Percentiles rank a stretch among this genome's conserved stretches.
These are phyloP conservation scores for Penicillium sclerotigenum DNA, from an alignment of 2,329 filamentous ascomycete genomes.

Conservation along the genomic window DNA sequence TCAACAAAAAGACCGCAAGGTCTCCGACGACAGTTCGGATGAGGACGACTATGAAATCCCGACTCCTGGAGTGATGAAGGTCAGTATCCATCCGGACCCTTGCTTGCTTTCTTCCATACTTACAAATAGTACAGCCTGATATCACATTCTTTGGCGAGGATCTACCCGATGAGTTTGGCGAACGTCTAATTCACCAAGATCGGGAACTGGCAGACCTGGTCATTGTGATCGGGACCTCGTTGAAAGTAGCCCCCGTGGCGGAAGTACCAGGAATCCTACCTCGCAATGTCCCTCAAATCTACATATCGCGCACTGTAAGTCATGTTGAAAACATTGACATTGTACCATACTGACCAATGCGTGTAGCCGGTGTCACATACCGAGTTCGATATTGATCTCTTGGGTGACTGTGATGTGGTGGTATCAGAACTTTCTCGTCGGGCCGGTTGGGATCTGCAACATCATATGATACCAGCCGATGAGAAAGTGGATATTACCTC, in stretches of 20 bases:
- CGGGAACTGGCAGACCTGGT: conserved; percentile 79
- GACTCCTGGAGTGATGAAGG: conserved; percentile 76
- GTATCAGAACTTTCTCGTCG: conserved; percentile 81
- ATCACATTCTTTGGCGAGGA: conserved; percentile 97
- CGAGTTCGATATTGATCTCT: conserved; percentile 91
- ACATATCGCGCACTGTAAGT: conserved; percentile 72
- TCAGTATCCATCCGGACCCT: conserved; percentile 14
- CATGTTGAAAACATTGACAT: not conserved
- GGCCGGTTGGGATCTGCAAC: conserved; percentile 73
- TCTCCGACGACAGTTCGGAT: conserved; percentile 54
- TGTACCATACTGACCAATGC: conserved; percentile 7
- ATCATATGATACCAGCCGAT: conserved; percentile 75
- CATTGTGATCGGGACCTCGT: conserved; percentile 90
- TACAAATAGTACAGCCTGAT: conserved; percentile 60
- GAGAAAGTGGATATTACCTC: conserved; percentile 59
- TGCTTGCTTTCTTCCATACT: conserved; percentile 1
- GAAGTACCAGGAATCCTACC: conserved; percentile 83
- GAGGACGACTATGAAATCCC: conserved; percentile 63
- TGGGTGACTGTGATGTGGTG: conserved; percentile 92
- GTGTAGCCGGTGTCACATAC: conserved; percentile 72
- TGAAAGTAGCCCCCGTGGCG: conserved; percentile 93
- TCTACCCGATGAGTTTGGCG: conserved; percentile 78
- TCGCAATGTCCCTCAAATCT: conserved; percentile 79
- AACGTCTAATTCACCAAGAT: conserved; percentile 77
- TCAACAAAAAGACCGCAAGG: conserved; percentile 51